A percentile compares a stretch with the other conserved stretches of the same genome.
phyloP scores from a whole-genome alignment of 257 asterid species.

The Solanum raphanifolium region DNA sequence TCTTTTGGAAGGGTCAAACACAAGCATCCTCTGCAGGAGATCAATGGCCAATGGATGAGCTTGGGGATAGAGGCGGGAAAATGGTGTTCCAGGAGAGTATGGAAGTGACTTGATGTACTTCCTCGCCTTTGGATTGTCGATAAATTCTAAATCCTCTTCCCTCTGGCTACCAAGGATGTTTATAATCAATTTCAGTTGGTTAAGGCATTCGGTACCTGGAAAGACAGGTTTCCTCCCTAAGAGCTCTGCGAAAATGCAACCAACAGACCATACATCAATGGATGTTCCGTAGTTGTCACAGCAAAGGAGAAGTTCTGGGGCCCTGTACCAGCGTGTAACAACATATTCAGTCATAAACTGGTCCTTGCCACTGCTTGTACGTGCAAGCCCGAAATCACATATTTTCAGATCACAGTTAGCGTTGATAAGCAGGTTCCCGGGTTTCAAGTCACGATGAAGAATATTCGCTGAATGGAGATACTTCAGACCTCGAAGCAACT shows the following conservation, averaged over 20 bases:
- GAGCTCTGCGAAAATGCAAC: slow-evolving; percentile 61
- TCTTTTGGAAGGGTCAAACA: slow-evolving; percentile 59
- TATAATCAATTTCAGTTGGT: slow-evolving; percentile 48
- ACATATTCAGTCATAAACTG: slow-evolving; percentile 65
- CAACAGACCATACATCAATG: slow-evolving; percentile 58
- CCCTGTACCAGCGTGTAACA: slow-evolving; percentile 60
- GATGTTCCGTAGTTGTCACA: slow-evolving; percentile 58
- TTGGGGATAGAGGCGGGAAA: slow-evolving; percentile 32
- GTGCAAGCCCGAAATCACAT: slow-evolving; percentile 61
- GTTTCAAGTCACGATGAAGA: slow-evolving; percentile 61
- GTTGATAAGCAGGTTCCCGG: slow-evolving; percentile 54
- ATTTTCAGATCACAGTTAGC: slow-evolving; percentile 50
- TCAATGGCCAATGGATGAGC: slow-evolving; percentile 53
- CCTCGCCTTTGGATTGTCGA: slow-evolving; percentile 50
- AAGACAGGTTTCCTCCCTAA: slow-evolving; percentile 54
- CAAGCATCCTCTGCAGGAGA: slow-evolving; percentile 48
- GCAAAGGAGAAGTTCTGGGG: slow-evolving; percentile 63
- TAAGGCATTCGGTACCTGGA: slow-evolving; percentile 55
- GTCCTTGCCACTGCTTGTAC: slow-evolving; percentile 37
- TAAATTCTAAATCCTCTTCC: slow-evolving; percentile 41
- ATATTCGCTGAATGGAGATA: slow-evolving; percentile 57
- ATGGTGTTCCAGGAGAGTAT: slow-evolving; percentile 28
- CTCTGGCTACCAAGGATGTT: slow-evolving; percentile 49
- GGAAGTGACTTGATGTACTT: slow-evolving; percentile 42
- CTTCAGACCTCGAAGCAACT: slow-evolving; percentile 56